phyloP scores from a whole-genome alignment of 805 yeast species.

The Wickerhamomyces alni region DNA sequence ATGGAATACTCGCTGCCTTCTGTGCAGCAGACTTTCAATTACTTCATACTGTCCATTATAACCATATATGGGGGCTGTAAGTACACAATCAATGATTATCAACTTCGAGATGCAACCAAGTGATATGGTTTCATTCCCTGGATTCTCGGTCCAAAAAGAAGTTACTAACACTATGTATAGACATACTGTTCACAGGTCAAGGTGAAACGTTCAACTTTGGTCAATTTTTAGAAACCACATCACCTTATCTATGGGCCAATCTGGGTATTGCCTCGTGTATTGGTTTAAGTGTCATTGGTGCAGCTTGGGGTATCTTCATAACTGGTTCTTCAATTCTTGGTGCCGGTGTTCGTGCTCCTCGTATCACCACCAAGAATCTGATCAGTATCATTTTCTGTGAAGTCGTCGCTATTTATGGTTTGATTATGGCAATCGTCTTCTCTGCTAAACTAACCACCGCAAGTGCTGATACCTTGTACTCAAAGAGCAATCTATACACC shows the following conservation, averaged over 20 bases:
- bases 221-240: conserved; percentile 71
- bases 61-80: conserved; percentile 22
- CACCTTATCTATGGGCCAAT: conserved; percentile 97
- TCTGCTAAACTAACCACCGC: conserved; percentile 81
- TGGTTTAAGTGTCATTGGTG: conserved; percentile 93
- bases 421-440: conserved; percentile 95
- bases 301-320: conserved; percentile 98
- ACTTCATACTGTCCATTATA: conserved; percentile 11
- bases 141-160: too few relatives aligned
- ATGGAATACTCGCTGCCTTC: conserved; percentile 16
- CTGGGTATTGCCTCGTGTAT: conserved; percentile 87
- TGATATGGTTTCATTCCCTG: too few relatives aligned
- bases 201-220: conserved; percentile 94
- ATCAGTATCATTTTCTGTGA: conserved; percentile 97
- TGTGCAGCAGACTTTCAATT: conserved; percentile 10
- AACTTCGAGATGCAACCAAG: not conserved
- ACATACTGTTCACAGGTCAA: conserved; percentile 72
- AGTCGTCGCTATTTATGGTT: conserved; percentile 97
- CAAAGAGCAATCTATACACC: conserved; percentile 86
- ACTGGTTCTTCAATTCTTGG: conserved; percentile 94
- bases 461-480: conserved; percentile 49
- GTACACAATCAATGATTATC: conserved; percentile 4
- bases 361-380: conserved; percentile 94
- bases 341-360: conserved; percentile 96
- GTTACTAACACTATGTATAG: conserved; percentile 10